Evolutionary conservation across 306 rosid genomes (phyloP), one percentile per base, ranked within the genome.

Genomic region (Vicia villosa): DNA sequence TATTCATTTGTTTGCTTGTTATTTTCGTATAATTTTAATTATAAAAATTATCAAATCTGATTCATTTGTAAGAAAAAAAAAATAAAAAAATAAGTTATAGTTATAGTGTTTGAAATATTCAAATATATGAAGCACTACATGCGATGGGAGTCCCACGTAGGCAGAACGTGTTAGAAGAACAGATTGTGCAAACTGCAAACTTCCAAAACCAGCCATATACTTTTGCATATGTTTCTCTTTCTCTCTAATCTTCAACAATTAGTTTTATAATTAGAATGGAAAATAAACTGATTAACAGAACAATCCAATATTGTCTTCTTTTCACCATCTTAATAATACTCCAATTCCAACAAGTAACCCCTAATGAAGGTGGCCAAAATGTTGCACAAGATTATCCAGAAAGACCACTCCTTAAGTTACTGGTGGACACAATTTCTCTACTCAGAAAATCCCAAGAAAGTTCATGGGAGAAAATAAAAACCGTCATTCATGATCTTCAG

Each of bases 381-480:
- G 42, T 40, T 26, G 77, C 77, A 14, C 77, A 63, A 55, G 66
- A 41, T 60, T 10, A 70, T 59, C 79, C 82, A 5, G 80, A 66
- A 34, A 74, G 80, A 17, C 85, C 84, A 14, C 71, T 69, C 17
- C 13, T 81, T 57, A 80, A 79, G 80, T 24, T 61, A 3, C 5
- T 91, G 38, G 65, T 36, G 24, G 85, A 85, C 30, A 70, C 87
- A 5, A 5, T 85, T 52, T 79, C 84, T 17, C 20, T 79, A 0
- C 69, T 83, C 73, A 86, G 79, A 74, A 76, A 66, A 20, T 82
- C 96, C 14, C 91, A 85, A 20, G 63, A 79, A 72, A 73, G 76
- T 54, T 83, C 81, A 1, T 86, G 81, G 93, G 76, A 78, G 21
- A 86, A 81, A 72, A 61, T 84, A 58, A 86, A 79, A 79, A 70